These are phyloP conservation scores for Sclerotinia minor DNA, from an alignment of 2,329 filamentous ascomycete species.

Conservation along the genomic window DNA sequence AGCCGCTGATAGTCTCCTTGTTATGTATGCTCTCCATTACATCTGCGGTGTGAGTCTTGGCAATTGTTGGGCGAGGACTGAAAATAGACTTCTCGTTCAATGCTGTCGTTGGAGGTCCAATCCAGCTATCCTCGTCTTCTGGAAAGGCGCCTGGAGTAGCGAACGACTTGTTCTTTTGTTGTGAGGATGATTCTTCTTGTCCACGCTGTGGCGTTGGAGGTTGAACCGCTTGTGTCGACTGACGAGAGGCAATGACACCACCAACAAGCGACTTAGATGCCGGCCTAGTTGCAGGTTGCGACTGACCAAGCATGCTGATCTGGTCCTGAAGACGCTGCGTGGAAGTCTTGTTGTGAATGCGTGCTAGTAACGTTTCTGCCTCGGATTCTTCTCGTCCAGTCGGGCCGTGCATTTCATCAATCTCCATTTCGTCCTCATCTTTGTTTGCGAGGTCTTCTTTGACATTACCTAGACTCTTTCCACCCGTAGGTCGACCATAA, in stretches of 20 bases:
- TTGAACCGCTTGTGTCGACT: conserved; percentile 32
- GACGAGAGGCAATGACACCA: conserved; percentile 29
- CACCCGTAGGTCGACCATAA: conserved; percentile 70
- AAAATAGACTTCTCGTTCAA: conserved; percentile 41
- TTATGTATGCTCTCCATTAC: conserved; percentile 58
- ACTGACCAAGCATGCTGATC: conserved; percentile 72
- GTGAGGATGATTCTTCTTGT: conserved; percentile 27
- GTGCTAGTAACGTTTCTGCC: conserved; percentile 47
- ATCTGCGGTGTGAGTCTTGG: conserved; percentile 63
- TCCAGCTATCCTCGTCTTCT: conserved; percentile 62
- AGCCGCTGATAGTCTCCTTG: conserved; percentile 51
- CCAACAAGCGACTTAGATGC: conserved; percentile 41
- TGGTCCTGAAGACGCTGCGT: conserved; percentile 91
- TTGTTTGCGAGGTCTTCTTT: conserved; percentile 50
- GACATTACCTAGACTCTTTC: conserved; percentile 64
- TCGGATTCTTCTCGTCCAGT: conserved; percentile 46
- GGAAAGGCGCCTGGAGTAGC: conserved; percentile 61
- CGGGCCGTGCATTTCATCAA: conserved; percentile 46
- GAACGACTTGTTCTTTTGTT: conserved; percentile 27
- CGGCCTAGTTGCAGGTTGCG: conserved; percentile 43
- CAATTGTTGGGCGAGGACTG: conserved; percentile 53
- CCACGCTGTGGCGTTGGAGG: conserved; percentile 26
- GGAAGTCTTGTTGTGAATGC: conserved; percentile 80
- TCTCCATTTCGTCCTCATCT: conserved; percentile 58
- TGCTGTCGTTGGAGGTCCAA: conserved; percentile 50